Conservation (phyloP, 78 protist species). For the Tieghemostelium lacteum region DNA sequence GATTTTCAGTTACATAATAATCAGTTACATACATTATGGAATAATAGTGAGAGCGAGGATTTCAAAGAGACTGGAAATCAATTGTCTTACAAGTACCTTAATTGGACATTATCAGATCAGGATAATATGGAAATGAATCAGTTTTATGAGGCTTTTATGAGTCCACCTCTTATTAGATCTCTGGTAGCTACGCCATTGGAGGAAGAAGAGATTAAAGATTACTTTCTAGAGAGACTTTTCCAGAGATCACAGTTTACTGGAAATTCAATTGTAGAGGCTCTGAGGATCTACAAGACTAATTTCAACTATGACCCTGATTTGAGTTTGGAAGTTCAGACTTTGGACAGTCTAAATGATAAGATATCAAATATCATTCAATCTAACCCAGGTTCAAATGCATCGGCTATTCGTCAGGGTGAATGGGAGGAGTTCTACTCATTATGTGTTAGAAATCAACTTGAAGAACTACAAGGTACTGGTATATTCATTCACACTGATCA, state of each 20-base stretch:
- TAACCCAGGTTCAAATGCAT: neutral
- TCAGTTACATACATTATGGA: constrained; percentile 41
- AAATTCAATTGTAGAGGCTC: constrained; percentile 34
- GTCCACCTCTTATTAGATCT: neutral
- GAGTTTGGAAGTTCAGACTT: constrained; percentile 15
- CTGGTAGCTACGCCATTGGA: too few relatives aligned
- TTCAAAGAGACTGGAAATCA: neutral
- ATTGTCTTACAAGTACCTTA: constrained; percentile 13
- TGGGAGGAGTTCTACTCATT: constrained; percentile 45
- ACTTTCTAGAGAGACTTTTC: constrained; percentile 26
- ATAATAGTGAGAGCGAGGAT: neutral
- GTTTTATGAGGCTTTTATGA: constrained; percentile 8
- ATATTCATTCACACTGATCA: constrained; percentile 15
- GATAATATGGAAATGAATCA: constrained; percentile 44
- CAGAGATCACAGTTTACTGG: constrained; percentile 27
- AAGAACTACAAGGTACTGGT: constrained; percentile 21
- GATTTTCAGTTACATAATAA: constrained; percentile 36
- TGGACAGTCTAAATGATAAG: neutral
- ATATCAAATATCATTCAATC: neutral
- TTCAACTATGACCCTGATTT: neutral
- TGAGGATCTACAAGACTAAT: constrained; percentile 8
- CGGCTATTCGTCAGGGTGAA: neutral
- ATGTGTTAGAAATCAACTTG: constrained; percentile 12
- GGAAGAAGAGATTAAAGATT: constrained; percentile 17
- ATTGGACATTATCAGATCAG: constrained; percentile 11